Conservation (phyloP, 2,329 filamentous ascomycete species). For the Penicillium sp. region DNA sequence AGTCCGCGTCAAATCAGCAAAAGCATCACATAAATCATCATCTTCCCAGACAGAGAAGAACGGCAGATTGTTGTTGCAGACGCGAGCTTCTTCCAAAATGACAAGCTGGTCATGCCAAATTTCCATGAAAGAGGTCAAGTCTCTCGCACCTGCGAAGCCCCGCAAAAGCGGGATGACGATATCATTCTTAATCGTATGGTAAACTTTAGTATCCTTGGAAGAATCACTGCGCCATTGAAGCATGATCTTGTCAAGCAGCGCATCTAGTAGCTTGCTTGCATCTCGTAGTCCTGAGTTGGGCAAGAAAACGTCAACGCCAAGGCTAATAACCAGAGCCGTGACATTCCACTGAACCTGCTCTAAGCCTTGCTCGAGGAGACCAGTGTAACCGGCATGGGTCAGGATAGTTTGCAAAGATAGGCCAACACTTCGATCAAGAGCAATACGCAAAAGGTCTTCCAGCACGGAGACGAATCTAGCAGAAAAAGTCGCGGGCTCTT, state of each 20-base stretch:
- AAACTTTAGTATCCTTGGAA: slow-evolving; percentile 25
- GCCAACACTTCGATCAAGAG: slow-evolving; percentile 43
- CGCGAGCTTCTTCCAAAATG: slow-evolving; percentile 41
- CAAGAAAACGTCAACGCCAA: slow-evolving; percentile 50
- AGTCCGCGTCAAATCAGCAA: slow-evolving; percentile 39
- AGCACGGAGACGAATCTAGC: slow-evolving; percentile 39
- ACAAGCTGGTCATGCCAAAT: slow-evolving; percentile 47
- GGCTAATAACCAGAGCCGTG: slow-evolving; percentile 46
- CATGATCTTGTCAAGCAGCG: slow-evolving; percentile 42
- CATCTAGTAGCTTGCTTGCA: slow-evolving; percentile 41
- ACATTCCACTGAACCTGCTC: slow-evolving; percentile 46
- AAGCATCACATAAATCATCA: slow-evolving; percentile 46
- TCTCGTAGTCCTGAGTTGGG: slow-evolving; percentile 48
- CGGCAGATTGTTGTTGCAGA: slow-evolving; percentile 25
- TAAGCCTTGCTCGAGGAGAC: slow-evolving; percentile 40
- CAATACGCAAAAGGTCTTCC: slow-evolving; percentile 45
- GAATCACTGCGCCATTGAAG: slow-evolving; percentile 35
- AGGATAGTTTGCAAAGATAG: slow-evolving; percentile 47
- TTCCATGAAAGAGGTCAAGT: slow-evolving; percentile 44
- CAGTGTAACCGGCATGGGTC: slow-evolving; percentile 47
- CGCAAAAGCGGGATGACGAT: slow-evolving; percentile 47
- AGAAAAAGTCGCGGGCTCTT: slow-evolving; percentile 31
- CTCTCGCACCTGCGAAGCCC: slow-evolving; percentile 47
- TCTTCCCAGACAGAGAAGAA: slow-evolving; percentile 51
- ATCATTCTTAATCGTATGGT: slow-evolving; percentile 42